Conservation (phyloP, 2,329 filamentous ascomycete genomes). For the Oidium heveae region DNA sequence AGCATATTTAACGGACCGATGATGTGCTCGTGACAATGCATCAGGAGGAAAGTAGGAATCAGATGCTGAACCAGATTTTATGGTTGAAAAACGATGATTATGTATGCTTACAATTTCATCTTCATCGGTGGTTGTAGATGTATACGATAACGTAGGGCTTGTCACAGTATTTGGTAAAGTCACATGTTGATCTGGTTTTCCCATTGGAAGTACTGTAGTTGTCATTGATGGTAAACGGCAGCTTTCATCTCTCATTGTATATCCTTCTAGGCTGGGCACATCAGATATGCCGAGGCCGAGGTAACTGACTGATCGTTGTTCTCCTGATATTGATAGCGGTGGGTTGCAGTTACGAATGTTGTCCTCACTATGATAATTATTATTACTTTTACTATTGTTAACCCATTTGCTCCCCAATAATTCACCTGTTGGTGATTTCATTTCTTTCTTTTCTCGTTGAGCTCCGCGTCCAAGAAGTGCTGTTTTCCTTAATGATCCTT, state of each 20-base stretch:
- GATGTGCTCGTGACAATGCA: conserved; percentile 14
- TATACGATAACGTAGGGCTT: conserved; percentile 32
- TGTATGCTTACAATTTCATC: conserved; percentile 35
- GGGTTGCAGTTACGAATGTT: not conserved
- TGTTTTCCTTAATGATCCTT: conserved; percentile 69
- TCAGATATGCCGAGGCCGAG: conserved; percentile 3
- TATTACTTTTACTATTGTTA: conserved; percentile 2
- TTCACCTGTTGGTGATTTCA: conserved; percentile 15
- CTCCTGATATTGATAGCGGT: conserved; percentile 7
- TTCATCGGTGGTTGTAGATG: conserved; percentile 65
- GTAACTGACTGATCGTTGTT: conserved; percentile 18
- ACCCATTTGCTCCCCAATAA: conserved; percentile 6
- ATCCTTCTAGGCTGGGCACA: not conserved
- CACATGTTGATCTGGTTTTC: conserved; percentile 8
- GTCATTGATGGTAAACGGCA: not conserved
- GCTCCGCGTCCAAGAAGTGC: conserved; percentile 55
- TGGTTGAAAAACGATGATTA: conserved; percentile 14
- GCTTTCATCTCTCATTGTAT: not conserved
- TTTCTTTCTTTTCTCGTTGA: conserved; percentile 31
- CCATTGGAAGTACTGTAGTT: conserved; percentile 12
- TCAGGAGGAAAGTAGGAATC: conserved; percentile 34
- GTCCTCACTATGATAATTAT: conserved; percentile 4
- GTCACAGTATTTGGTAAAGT: conserved; percentile 17
- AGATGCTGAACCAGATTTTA: conserved; percentile 13
- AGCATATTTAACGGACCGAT: conserved; percentile 14